These are phyloP conservation scores for Geotrichum reessii DNA, from an alignment of 1,139 yeast genomes.

Conservation along the genomic window DNA sequence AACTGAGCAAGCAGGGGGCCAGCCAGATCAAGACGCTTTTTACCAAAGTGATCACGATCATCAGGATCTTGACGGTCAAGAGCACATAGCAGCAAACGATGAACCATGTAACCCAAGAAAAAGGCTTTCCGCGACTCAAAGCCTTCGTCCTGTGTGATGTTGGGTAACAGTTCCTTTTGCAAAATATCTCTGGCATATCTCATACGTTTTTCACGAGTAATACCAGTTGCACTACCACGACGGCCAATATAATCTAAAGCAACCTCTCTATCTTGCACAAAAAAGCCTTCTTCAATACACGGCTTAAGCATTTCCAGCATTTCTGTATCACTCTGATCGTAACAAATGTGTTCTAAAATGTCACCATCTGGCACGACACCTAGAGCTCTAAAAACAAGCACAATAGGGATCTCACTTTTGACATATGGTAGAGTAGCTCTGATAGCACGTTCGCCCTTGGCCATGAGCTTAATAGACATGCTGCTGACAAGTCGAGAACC, in stretches of 20 bases:
- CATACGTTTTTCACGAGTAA: constrained; percentile 94
- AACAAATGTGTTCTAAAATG: constrained; percentile 94
- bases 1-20: constrained; percentile 95
- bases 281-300: constrained; percentile 98
- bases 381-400: constrained; percentile 91
- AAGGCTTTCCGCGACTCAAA: constrained; percentile 95
- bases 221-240: constrained; percentile 92
- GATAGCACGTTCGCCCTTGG: constrained; percentile 79
- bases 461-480: constrained; percentile 87
- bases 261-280: constrained; percentile 95
- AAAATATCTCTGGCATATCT: constrained; percentile 94
- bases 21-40: constrained; percentile 94
- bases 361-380: constrained; percentile 99
- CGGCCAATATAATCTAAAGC: constrained; percentile 97
- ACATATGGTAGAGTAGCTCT: constrained; percentile 95
- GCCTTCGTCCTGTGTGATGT: constrained; percentile 95
- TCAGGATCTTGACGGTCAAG: constrained; percentile 96
- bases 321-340: constrained; percentile 97
- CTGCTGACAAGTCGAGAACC: constrained; percentile 93
- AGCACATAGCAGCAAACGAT: constrained; percentile 88
- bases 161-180: constrained; percentile 93
- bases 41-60: constrained; percentile 99
- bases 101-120: constrained; percentile 96
- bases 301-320: constrained; percentile 99
- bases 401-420: constrained; percentile 93